Conservation (phyloP, 2,329 filamentous ascomycete genomes). For the Diaporthe vexans region DNA sequence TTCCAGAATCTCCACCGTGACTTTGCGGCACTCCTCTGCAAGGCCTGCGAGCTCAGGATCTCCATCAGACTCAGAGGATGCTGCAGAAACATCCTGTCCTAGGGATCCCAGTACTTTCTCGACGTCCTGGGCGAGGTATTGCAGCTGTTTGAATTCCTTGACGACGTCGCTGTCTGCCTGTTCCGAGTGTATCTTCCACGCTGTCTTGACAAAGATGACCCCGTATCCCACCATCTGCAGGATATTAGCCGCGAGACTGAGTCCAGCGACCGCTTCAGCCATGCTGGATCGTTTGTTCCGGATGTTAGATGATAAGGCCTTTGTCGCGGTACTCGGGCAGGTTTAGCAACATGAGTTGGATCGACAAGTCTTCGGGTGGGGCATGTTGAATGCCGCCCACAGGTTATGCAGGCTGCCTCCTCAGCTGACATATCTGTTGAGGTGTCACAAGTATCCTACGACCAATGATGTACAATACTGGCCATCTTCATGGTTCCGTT, state of each 20-base stretch:
- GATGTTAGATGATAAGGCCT: too few species aligned
- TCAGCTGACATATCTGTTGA: not conserved
- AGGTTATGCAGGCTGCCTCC: not conserved
- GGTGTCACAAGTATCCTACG: too few species aligned
- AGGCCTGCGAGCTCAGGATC: not conserved
- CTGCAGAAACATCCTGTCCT: not conserved
- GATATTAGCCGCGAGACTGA: conserved; percentile 7
- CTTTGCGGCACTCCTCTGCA: not conserved
- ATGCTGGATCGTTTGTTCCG: not conserved
- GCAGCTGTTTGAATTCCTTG: not conserved
- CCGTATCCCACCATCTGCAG: not conserved
- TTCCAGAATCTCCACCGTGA: not conserved
- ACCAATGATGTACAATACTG: too few species aligned
- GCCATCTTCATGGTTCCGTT: too few species aligned
- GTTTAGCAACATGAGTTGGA: too few species aligned
- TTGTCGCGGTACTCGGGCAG: too few species aligned
- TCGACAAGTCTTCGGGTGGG: too few species aligned
- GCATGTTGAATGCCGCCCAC: too few species aligned
- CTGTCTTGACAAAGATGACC: not conserved
- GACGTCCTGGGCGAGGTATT: not conserved
- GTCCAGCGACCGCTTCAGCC: conserved; percentile 2
- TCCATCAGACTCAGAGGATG: too few species aligned
- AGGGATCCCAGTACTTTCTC: not conserved
- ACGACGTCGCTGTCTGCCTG: not conserved
- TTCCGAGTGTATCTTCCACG: not conserved